Conservation (phyloP, 495 filamentous ascomycete species). For the Podospora bellae-mahoneyi region DNA sequence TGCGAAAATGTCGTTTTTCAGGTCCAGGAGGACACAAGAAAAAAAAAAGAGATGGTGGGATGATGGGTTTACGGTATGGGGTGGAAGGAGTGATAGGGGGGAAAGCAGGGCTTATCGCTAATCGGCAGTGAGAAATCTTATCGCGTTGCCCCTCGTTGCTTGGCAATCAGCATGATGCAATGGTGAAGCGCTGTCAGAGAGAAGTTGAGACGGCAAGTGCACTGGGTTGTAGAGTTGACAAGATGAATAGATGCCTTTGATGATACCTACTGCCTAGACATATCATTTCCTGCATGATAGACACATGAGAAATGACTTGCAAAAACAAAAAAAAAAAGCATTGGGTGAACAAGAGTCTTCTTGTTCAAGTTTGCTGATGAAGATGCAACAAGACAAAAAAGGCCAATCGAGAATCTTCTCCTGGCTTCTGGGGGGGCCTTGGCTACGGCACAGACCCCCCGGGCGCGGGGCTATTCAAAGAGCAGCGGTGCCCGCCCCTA, state of each 20-base stretch:
- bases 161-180: constrained; percentile 8
- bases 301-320: neutral
- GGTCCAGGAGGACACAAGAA: neutral
- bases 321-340: neutral
- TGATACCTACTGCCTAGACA: neutral
- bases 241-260: neutral
- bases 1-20: neutral
- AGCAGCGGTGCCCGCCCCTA: constrained; percentile 2
- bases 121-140: neutral
- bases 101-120: constrained; percentile 1
- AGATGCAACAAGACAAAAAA: neutral
- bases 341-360: neutral
- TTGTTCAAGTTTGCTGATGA: neutral
- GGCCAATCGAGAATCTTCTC: constrained; percentile 33
- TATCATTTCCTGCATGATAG: neutral
- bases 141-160: constrained; percentile 9
- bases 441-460: constrained; percentile 21
- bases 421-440: constrained; percentile 27
- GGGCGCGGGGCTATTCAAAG: constrained; percentile 28
- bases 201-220: constrained; percentile 1
- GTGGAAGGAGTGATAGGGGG: constrained; percentile 10
- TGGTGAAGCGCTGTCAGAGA: neutral
- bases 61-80: constrained; percentile 11
- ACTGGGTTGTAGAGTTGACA: neutral
- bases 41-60: constrained; percentile 15